Evolutionary conservation across 169 alveolate genomes (phyloP).

Genomic region (Plasmodium berghei): DNA sequence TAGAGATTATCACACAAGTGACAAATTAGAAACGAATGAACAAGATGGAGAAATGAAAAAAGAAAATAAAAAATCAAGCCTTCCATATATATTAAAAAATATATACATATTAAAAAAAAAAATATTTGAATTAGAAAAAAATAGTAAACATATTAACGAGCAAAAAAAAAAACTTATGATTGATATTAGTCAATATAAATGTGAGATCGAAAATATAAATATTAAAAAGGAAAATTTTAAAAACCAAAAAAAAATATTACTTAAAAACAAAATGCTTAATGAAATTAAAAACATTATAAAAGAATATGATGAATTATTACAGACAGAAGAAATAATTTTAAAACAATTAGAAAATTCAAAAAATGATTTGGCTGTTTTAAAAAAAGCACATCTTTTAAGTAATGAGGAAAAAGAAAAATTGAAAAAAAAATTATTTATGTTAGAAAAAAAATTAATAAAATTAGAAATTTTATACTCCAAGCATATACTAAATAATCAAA

Average conservation of each 20-base stretch:
- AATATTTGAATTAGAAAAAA: conserved; percentile 20
- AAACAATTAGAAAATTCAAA: conserved; percentile 31
- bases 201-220: conserved; percentile 55
- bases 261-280: conserved; percentile 50
- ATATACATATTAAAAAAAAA: conserved; percentile 35
- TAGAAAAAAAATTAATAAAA: conserved; percentile 36
- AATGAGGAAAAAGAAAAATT: conserved; percentile 39
- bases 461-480: conserved; percentile 11
- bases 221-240: conserved; percentile 54
- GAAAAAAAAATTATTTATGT: conserved; percentile 20
- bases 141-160: conserved; percentile 20
- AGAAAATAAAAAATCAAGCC: not conserved
- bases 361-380: conserved; percentile 18
- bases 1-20: not conserved
- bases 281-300: conserved; percentile 42
- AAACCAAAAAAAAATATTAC: conserved; percentile 48
- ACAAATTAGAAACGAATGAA: not conserved
- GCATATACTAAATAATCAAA: not conserved
- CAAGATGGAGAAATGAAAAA: not conserved
- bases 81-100: conserved; percentile 12
- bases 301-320: conserved; percentile 32
- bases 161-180: conserved; percentile 51
- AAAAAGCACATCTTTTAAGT: conserved; percentile 13
- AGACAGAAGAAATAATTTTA: conserved; percentile 27
- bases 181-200: conserved; percentile 39